phyloP scores from a whole-genome alignment of 169 alveolate species.

The Sarcocystis neurona region DNA sequence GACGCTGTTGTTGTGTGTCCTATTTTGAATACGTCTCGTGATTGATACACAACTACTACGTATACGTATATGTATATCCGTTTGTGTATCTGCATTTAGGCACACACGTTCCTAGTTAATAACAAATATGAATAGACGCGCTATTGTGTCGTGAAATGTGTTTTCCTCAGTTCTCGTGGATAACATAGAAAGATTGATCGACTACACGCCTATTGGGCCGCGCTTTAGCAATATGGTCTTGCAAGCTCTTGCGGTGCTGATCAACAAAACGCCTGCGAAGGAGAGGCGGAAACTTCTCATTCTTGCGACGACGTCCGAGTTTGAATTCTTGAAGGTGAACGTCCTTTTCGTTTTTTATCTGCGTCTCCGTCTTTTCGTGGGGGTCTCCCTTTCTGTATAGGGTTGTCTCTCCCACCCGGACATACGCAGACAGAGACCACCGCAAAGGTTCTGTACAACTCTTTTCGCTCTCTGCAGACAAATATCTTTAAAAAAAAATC shows the following conservation, averaged over 20 bases:
- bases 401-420: too few relatives aligned
- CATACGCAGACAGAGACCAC: too few relatives aligned
- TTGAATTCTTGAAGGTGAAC: conserved; percentile 77
- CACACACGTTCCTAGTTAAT: too few relatives aligned
- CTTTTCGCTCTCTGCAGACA: not conserved
- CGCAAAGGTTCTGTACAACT: not conserved
- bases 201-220: conserved; percentile 97
- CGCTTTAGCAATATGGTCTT: conserved; percentile 94
- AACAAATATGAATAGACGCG: too few relatives aligned
- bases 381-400: not conserved
- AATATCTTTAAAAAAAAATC: not conserved
- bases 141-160: too few relatives aligned
- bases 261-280: conserved; percentile 95
- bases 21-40: not conserved
- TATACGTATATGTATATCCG: too few relatives aligned
- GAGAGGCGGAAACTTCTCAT: conserved; percentile 91
- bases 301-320: conserved; percentile 96
- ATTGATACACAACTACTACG: too few relatives aligned
- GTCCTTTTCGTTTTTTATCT: not conserved
- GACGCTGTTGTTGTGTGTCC: not conserved
- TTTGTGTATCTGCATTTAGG: too few relatives aligned
- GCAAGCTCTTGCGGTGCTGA: conserved; percentile 93
- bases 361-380: not conserved
- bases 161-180: conserved; percentile 89
- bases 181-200: conserved; percentile 96